Evolutionary conservation across 2,329 filamentous ascomycete genomes (phyloP), one percentile per base, ranked within the genome.

Genomic region (Leptodontidium sp.): DNA sequence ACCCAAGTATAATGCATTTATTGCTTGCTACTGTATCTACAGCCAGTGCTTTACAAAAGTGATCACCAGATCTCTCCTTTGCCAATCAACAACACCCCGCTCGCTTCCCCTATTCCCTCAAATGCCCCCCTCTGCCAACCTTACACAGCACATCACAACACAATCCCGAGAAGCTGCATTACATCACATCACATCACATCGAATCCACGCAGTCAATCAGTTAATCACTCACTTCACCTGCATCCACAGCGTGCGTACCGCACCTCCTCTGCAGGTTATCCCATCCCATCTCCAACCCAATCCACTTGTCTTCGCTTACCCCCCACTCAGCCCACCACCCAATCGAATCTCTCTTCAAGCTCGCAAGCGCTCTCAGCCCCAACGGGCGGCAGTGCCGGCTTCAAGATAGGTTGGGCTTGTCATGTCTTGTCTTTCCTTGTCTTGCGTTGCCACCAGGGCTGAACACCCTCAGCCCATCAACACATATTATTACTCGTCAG

Each of bases 321-420:
- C 8, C 17, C 26, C 26, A 14, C 32, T 2, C 35, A 24, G 17
- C 43, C 17, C 59, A 29, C 38, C 50, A 57, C 32, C 66, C 66
- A 61, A 68, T 66, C 40, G 57, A 15, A 14, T 35, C 43, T 38
- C 29, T 14, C 64, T 35, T 49, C 64, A 55, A 52, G 55, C 40
- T 61, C 61, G 29, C 63, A 70, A 67, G 59, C 69, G 63, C 66
- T 63, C 64, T 55, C 40, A 53, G 62, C 68, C 66, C 49, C 45
- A 55, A 65, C 17, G 59, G 64, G 69, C 66, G 64, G 66, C 66
- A 67, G 59, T 64, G 68, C 24, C 24, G 47, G 64, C 64, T 58
- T 61, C 43, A 32, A 68, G 68, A 70, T 65, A 66, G 62, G 68
- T 40, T 8, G 38, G 38, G 38, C 7, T 11, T 40, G 32, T 35